Percentiles rank a stretch among this genome's conserved stretches.
Evolutionary conservation across 2,329 filamentous ascomycete species (phyloP).

Genomic region (Nannizzia gypsea): DNA sequence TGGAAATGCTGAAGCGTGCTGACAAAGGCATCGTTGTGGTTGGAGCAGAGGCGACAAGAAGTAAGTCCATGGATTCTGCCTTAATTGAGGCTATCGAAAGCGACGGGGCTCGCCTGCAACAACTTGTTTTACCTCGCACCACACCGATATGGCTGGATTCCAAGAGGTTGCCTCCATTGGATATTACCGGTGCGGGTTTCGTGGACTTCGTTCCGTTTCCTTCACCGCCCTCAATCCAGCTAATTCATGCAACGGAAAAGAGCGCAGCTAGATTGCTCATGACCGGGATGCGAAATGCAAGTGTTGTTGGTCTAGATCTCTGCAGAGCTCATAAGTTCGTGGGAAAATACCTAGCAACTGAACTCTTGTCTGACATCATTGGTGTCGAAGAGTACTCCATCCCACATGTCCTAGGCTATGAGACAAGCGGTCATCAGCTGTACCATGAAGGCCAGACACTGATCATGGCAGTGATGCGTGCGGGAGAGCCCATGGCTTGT

Average conservation of each 20-base stretch:
- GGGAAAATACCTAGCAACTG: slow-evolving; percentile 44
- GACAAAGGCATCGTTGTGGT: slow-evolving; percentile 47
- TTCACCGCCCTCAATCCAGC: slow-evolving; percentile 12
- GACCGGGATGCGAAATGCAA: slow-evolving; percentile 43
- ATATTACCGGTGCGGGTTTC: slow-evolving; percentile 24
- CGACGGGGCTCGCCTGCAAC: slow-evolving; percentile 32
- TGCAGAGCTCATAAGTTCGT: slow-evolving; percentile 39
- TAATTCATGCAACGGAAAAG: slow-evolving; percentile 38
- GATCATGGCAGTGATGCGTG: too few relatives aligned
- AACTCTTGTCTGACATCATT: slow-evolving; percentile 35
- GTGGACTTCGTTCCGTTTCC: slow-evolving; percentile 17
- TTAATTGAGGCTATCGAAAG: slow-evolving; percentile 35
- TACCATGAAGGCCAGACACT: slow-evolving; percentile 11
- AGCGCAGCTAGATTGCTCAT: slow-evolving; percentile 40
- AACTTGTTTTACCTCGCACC: slow-evolving; percentile 36
- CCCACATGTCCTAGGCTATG: slow-evolving; percentile 41
- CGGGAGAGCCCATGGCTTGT: too few relatives aligned
- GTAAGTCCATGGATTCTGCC: slow-evolving; percentile 41
- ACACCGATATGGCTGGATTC: slow-evolving; percentile 34
- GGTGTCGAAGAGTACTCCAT: slow-evolving; percentile 42
- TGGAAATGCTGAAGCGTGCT: slow-evolving; percentile 46
- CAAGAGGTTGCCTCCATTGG: slow-evolving; percentile 32
- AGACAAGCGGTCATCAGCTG: slow-evolving; percentile 38
- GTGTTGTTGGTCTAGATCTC: slow-evolving; percentile 35
- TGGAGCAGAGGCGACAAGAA: slow-evolving; percentile 37